These are phyloP conservation scores for Ustilago lituana DNA, from an alignment of 1,284 basidiomycete genomes.

Conservation along the genomic window DNA sequence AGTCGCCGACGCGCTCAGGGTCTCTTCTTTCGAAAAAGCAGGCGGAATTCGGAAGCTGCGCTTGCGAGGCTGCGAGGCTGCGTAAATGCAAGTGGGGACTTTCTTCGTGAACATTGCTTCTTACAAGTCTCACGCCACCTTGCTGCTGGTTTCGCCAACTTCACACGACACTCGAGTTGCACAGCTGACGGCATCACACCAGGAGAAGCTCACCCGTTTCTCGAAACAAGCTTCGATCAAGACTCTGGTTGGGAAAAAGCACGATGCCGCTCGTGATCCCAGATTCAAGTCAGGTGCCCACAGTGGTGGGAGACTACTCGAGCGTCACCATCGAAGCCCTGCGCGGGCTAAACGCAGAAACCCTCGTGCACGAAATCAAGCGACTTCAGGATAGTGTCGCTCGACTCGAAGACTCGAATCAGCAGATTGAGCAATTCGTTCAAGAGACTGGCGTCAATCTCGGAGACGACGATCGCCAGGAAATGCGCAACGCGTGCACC, in stretches of 20 bases:
- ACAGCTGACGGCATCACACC: too few relatives aligned
- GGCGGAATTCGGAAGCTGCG: too few relatives aligned
- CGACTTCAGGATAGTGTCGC: constrained; percentile 35
- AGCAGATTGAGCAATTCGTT: constrained; percentile 42
- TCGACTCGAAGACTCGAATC: constrained; percentile 33
- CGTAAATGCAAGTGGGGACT: too few relatives aligned
- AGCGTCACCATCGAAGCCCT: constrained; percentile 36
- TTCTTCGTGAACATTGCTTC: too few relatives aligned
- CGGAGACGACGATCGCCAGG: constrained; percentile 21
- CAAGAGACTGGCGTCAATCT: constrained; percentile 24
- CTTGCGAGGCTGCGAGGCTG: too few relatives aligned
- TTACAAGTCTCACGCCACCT: too few relatives aligned
- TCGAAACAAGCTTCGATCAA: too few relatives aligned
- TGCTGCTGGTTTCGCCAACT: too few relatives aligned
- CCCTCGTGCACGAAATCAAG: constrained; percentile 43
- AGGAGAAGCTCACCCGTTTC: too few relatives aligned
- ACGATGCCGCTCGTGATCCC: constrained; percentile 44
- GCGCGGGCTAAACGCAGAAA: constrained; percentile 35
- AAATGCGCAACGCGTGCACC: constrained; percentile 38
- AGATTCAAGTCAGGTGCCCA: constrained; percentile 35
- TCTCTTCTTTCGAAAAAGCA: not conserved
- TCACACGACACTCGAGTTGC: not conserved
- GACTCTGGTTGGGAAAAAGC: too few relatives aligned
- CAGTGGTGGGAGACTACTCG: constrained; percentile 35
- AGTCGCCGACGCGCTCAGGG: not conserved